Base-by-base conservation (phyloP, 2,329 filamentous ascomycete species). In the Hymenoscyphus albidus region DNA sequence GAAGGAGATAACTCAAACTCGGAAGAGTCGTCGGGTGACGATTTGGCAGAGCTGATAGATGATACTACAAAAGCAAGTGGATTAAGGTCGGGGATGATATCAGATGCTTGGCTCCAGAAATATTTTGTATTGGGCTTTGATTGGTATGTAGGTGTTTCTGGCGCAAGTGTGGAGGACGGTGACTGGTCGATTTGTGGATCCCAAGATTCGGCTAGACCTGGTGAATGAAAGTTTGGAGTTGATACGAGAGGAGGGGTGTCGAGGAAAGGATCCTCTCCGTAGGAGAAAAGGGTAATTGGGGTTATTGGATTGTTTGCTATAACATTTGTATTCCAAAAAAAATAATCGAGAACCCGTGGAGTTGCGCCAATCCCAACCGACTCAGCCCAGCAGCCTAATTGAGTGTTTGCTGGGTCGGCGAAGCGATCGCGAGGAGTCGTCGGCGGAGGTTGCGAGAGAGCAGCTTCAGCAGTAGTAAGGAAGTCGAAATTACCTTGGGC, bases 91-190 rank as follows among this genome's bases (percentile, higher is more conserved):
- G 9, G n/a, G n/a, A 51, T 22, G n/a, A 22, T n/a, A 51, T 12
- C 14, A 51, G 44, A 51, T 12, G n/a, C 44, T 22, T 16, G 44
- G 5, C 22, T 16, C 44, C 44, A 51, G 10, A 51, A 51, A 18
- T 12, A 51, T 51, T 51, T 51, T 22, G 44, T 10, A 22, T 61
- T 22, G 32, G 35, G 35, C 22, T 35, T 44, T 18, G 35, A 39
- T 18, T 31, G 42, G 16, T 61, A 22, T 61, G 38, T 44, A 22
- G 44, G 42, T 13, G 48, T 56, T 9, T 62, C 44, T 62, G 59
- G 59, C 59, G 59, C 32, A 56, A 62, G 35, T 27, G 14, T 61
- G 9, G 59, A 39, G 40, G 39, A 56, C 7, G 59, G 59, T n/a
- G 44, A 62, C 16, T 32, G 35, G 6, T 62, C 59, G 31, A n/a